phyloP scores from a whole-genome alignment of 176 grass and related monocot species.

The Musa schizocarpa region DNA sequence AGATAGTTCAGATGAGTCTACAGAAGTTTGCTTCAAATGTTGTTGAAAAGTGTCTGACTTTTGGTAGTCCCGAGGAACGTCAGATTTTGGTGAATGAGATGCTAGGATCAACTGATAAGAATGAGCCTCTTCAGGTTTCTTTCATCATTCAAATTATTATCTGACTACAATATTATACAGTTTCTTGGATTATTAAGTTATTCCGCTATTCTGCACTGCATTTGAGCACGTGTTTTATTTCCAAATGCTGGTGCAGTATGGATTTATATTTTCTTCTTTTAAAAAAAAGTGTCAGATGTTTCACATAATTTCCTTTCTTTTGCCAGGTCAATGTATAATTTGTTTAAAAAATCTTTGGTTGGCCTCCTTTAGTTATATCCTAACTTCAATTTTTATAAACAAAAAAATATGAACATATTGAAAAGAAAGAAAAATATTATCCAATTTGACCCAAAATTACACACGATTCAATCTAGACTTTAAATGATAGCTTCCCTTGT shows the following conservation, averaged over 20 bases:
- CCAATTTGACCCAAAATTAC: too few species aligned
- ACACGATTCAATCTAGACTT: too few species aligned
- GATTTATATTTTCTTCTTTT: too few species aligned
- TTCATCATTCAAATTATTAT: not conserved
- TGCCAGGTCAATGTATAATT: too few species aligned
- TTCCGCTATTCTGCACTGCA: not conserved
- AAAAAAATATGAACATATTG: too few species aligned
- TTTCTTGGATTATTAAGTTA: not conserved
- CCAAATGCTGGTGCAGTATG: not conserved
- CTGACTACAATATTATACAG: not conserved
- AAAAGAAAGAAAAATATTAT: too few species aligned
- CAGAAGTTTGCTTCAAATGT: conserved; percentile 47
- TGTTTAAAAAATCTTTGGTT: too few species aligned
- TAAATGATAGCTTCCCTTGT: too few species aligned
- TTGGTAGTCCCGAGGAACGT: conserved; percentile 23
- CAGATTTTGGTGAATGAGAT: conserved; percentile 36
- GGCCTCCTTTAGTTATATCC: too few species aligned
- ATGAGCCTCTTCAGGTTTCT: conserved; percentile 29
- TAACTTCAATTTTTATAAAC: too few species aligned
- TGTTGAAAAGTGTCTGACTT: conserved; percentile 36
- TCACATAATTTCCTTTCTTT: too few species aligned
- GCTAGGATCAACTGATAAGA: conserved; percentile 10
- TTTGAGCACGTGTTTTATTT: not conserved
- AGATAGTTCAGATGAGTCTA: conserved; percentile 34
- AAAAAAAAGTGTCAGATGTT: too few species aligned